These are phyloP conservation scores for Fusarium dimerum DNA, from an alignment of 2,329 filamentous ascomycete species.

Conservation along the genomic window DNA sequence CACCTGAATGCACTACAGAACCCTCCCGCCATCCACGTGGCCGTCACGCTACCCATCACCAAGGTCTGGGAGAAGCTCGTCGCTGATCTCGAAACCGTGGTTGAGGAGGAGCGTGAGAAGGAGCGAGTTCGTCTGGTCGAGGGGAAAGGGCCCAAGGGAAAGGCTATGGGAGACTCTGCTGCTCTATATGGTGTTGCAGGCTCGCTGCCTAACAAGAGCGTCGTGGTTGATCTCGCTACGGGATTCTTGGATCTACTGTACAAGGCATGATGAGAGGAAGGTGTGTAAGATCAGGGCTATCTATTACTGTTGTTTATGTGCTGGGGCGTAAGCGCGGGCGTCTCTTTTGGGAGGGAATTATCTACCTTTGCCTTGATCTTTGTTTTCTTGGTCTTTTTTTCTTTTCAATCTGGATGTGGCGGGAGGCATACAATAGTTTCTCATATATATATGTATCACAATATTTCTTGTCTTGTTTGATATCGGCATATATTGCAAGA, in stretches of 20 bases:
- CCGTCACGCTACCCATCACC: conserved; percentile 84
- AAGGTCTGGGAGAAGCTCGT: conserved; percentile 80
- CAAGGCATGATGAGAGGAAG: conserved; percentile 62
- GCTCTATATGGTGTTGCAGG: conserved; percentile 95
- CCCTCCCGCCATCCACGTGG: conserved; percentile 90
- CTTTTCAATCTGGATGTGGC: background rate
- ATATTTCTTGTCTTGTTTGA: no score
- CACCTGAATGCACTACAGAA: conserved; percentile 93
- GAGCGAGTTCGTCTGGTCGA: conserved; percentile 71
- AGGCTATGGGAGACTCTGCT: conserved; percentile 75
- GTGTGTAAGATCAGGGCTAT: background rate
- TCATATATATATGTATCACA: no score
- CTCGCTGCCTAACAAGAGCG: conserved; percentile 90
- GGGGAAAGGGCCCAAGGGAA: conserved; percentile 65
- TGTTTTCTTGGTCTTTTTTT: no score
- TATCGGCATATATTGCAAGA: no score
- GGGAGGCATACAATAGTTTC: no score
- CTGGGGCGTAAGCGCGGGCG: conserved; percentile 11
- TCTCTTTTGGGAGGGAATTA: background rate
- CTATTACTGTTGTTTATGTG: conserved; percentile 5
- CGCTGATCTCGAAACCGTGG: conserved; percentile 66
- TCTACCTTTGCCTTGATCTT: background rate
- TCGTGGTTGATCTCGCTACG: conserved; percentile 85
- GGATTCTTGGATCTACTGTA: conserved; percentile 94
- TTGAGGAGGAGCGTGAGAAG: conserved; percentile 77